Percentiles rank a stretch among this genome's conserved stretches.
These are phyloP conservation scores for Dichotomopilus funicola DNA, from an alignment of 2,329 filamentous ascomycete species.

Conservation along the genomic window DNA sequence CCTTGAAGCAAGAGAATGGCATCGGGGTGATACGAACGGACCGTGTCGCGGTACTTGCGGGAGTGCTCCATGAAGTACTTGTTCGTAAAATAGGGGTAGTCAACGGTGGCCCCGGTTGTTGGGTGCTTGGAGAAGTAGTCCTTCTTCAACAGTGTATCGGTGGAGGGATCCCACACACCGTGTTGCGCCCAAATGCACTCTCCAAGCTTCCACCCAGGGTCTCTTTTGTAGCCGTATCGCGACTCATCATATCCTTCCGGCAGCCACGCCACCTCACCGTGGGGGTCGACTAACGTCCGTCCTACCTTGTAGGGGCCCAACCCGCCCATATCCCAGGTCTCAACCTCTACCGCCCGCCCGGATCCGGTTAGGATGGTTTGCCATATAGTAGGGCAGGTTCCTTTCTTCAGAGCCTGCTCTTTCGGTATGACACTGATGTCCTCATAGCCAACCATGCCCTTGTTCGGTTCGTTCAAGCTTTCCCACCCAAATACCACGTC, in stretches of 20 bases:
- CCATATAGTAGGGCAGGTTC: conserved; percentile 88
- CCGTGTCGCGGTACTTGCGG: conserved; percentile 65
- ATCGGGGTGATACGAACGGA: conserved; percentile 69
- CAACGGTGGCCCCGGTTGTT: conserved; percentile 61
- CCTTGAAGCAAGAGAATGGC: conserved; percentile 88
- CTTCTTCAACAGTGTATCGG: conserved; percentile 70
- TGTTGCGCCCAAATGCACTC: conserved; percentile 96
- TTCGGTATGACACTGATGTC: conserved; percentile 76
- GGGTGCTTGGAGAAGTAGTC: conserved; percentile 85
- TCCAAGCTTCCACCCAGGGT: conserved; percentile 84
- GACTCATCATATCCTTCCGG: conserved; percentile 76
- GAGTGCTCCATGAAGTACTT: conserved; percentile 86
- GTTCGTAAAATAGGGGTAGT: conserved; percentile 84
- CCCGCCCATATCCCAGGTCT: conserved; percentile 88
- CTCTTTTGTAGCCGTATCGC: conserved; percentile 83
- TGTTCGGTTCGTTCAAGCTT: conserved; percentile 90
- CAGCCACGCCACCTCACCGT: conserved; percentile 80
- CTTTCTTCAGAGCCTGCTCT: conserved; percentile 87
- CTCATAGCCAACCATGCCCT: conserved; percentile 75
- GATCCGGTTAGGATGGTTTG: conserved; percentile 90
- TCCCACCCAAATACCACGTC: conserved; percentile 93
- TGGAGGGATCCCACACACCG: conserved; percentile 82
- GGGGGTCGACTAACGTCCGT: conserved; percentile 73
- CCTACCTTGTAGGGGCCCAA: conserved; percentile 90
- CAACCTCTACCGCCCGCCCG: conserved; percentile 80